Base-by-base conservation (phyloP, 345 rosid genomes). In the Balakata baccata region DNA sequence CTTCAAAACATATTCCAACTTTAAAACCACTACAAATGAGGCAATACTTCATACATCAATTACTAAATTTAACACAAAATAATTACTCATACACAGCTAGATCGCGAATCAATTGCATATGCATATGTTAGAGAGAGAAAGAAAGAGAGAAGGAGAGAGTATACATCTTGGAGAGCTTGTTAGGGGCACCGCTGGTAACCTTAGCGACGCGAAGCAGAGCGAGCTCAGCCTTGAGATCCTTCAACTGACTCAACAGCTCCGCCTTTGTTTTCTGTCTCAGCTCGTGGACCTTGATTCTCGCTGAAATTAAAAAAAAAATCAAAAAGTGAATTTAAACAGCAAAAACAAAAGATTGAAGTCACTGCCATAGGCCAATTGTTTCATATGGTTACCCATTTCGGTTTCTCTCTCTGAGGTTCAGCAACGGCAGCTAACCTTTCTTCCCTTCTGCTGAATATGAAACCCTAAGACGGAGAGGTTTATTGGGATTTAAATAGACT, bases 151-250 rank as follows among this genome's bases (percentile, higher is more conserved):
- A 16, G 23, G 7, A 9, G 57, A 47, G 22, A 9, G 39, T 0
- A 0, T 81, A 87, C 91, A 87, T 89, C 83, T 89, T 87, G 76
- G 91, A 84, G 38, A 89, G 88, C 82, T 89, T 89, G 86, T 87
- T 85, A 29, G 89, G 88, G 29, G 93, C 93, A 13, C 93, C 93
- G 0, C 93, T 91, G 43, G 90, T 87, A 71, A 89, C 90, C 79
- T 89, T 89, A 18, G 93, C 89, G 29, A 89, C 93, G 20, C 93
- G 91, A 8, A 89, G 91, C 75, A 87, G 91, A 34, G 91, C 82
- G 2, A 89, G 86, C 82, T 89, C 89, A 13, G 84, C 84, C 76
- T 89, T 89, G 51, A 89, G 87, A 41, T 89, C 93, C 76, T 86
- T 87, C 84, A 87, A 70, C 81, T 89, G 93, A 71, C 23, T 68